These are phyloP conservation scores for Cladorrhinum samala DNA, from an alignment of 495 filamentous ascomycete species.

Conservation along the genomic window DNA sequence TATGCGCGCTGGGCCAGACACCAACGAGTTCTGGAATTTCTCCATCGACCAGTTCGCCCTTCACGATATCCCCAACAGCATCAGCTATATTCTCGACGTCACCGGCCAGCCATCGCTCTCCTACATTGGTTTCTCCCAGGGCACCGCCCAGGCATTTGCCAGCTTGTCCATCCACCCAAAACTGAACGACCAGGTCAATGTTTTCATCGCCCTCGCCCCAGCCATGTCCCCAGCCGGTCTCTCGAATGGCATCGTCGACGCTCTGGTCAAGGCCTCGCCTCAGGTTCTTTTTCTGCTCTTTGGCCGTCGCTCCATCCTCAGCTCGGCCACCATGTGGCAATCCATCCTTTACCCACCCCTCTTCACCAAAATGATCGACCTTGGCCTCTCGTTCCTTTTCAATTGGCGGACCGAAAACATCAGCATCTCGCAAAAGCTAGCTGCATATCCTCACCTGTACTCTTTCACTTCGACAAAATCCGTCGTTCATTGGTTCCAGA, in stretches of 20 bases:
- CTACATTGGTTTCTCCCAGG: constrained; percentile 95
- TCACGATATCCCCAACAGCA: constrained; percentile 92
- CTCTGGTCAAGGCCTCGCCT: constrained; percentile 88
- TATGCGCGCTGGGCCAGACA: constrained; percentile 61
- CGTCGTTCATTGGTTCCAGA: constrained; percentile 98
- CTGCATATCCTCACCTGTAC: constrained; percentile 93
- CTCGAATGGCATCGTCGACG: constrained; percentile 79
- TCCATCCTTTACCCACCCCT: constrained; percentile 91
- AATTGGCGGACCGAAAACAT: constrained; percentile 88
- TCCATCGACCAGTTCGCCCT: constrained; percentile 98
- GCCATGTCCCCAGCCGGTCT: constrained; percentile 95
- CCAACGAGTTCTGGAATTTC: constrained; percentile 87
- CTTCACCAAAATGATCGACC: constrained; percentile 83
- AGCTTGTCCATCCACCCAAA: constrained; percentile 88
- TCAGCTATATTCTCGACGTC: constrained; percentile 80
- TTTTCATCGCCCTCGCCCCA: constrained; percentile 95
- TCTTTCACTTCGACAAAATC: constrained; percentile 94
- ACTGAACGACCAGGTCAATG: constrained; percentile 87
- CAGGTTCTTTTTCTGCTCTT: constrained; percentile 91
- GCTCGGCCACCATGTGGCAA: constrained; percentile 95
- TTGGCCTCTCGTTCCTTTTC: constrained; percentile 74
- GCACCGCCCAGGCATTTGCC: constrained; percentile 94
- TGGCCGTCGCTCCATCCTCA: constrained; percentile 87
- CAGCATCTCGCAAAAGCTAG: constrained; percentile 79
- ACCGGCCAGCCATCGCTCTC: constrained; percentile 80